These are phyloP conservation scores for Sparassis latifolia DNA, from an alignment of 1,284 basidiomycete genomes.

Conservation along the genomic window DNA sequence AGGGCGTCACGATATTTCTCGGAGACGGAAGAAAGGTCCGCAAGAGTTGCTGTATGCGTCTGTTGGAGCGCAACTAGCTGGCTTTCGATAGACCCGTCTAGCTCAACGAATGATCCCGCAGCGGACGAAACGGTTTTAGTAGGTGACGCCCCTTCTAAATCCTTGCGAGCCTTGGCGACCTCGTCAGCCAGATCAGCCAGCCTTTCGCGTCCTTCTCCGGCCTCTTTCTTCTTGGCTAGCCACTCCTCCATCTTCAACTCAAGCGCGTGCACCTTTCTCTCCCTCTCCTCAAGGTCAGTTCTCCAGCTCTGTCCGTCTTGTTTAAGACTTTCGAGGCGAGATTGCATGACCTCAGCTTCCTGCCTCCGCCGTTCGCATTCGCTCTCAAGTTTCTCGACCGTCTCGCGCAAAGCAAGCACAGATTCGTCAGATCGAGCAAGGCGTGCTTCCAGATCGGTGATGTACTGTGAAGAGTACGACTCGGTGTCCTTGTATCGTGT, in stretches of 20 bases:
- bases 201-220: constrained; percentile 56
- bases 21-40: constrained; percentile 73
- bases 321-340: constrained; percentile 65
- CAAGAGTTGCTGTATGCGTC: constrained; percentile 72
- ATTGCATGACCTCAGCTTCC: constrained; percentile 65
- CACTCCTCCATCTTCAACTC: constrained; percentile 74
- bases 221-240: constrained; percentile 61
- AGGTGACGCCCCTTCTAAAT: constrained; percentile 39
- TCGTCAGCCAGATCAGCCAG: constrained; percentile 61
- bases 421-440: constrained; percentile 78
- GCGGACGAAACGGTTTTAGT: constrained; percentile 17
- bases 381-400: constrained; percentile 72
- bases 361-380: constrained; percentile 68
- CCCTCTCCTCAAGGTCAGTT: constrained; percentile 76
- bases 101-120: constrained; percentile 5
- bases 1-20: constrained; percentile 86
- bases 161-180: constrained; percentile 65
- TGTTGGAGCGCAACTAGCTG: constrained; percentile 66
- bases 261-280: constrained; percentile 67
- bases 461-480: constrained; percentile 69
- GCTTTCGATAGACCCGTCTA: constrained; percentile 37
- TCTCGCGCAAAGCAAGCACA: constrained; percentile 57
- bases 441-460: constrained; percentile 84
- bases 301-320: constrained; percentile 70
- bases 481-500: constrained; percentile 74